Percentiles rank a stretch among this genome's conserved stretches.
Conservation (phyloP, 2,329 filamentous ascomycete species). For the Pezizomycotina sp. region DNA sequence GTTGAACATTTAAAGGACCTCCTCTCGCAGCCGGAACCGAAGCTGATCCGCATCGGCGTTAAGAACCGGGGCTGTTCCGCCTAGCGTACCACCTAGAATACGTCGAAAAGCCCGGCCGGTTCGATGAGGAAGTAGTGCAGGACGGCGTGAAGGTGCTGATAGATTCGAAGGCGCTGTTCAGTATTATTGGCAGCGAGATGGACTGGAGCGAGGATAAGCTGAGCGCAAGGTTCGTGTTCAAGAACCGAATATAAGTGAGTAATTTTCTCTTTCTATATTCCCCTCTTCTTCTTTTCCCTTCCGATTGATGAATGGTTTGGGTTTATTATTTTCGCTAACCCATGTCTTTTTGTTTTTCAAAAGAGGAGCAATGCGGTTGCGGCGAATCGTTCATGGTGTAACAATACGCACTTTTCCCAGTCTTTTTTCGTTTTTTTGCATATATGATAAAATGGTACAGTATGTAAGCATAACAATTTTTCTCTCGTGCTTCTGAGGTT, state of each 20-base stretch:
- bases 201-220: constrained; percentile 96
- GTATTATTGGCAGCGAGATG: constrained; percentile 98
- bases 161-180: constrained; percentile 92
- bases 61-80: constrained; percentile 84
- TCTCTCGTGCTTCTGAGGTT: too few species aligned
- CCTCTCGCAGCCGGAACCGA: constrained; percentile 70
- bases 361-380: constrained; percentile 90
- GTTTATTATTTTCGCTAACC: background rate
- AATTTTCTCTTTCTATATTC: background rate
- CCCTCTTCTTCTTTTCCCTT: background rate
- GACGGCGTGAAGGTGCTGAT: constrained; percentile 92
- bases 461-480: too few species aligned
- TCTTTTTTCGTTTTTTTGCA: too few species aligned
- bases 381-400: constrained; percentile 96
- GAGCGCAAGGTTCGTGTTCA: constrained; percentile 80
- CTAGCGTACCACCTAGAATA: constrained; percentile 88
- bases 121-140: constrained; percentile 88
- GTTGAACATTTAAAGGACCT: constrained; percentile 62
- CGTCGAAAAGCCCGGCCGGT: constrained; percentile 71
- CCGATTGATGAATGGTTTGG: constrained; percentile 19
- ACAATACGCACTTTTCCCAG: too few species aligned
- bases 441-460: too few species aligned
- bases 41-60: constrained; percentile 86
- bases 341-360: constrained; percentile 6
- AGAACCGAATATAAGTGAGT: constrained; percentile 97